These are phyloP conservation scores for Centella asiatica DNA, from an alignment of 129 eudicot species.

Conservation along the genomic window DNA sequence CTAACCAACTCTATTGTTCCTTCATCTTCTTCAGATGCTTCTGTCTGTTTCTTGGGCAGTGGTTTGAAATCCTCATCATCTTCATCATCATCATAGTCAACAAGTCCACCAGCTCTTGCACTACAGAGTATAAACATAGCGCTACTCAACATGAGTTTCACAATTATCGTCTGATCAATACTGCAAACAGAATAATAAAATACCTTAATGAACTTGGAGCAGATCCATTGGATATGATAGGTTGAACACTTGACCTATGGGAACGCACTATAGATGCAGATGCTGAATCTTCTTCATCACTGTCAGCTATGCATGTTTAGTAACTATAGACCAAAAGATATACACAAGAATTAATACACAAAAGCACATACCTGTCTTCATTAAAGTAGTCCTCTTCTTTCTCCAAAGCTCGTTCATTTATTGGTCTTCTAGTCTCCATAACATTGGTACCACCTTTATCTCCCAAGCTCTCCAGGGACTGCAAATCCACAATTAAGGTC, in stretches of 20 bases:
- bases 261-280: slow-evolving; percentile 45
- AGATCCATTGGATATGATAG: slow-evolving; percentile 54
- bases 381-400: slow-evolving; percentile 98
- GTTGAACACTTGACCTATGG: slow-evolving; percentile 38
- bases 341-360: neutral
- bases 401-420: slow-evolving; percentile 87
- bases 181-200: neutral
- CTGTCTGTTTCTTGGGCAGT: slow-evolving; percentile 61
- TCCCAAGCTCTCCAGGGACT: slow-evolving; percentile 72
- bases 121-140: slow-evolving; percentile 10
- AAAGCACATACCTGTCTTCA: slow-evolving; percentile 60
- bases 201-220: slow-evolving; percentile 59
- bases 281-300: slow-evolving; percentile 97
- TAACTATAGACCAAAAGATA: neutral
- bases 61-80: slow-evolving; percentile 93
- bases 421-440: slow-evolving; percentile 58
- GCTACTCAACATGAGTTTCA: neutral
- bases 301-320: slow-evolving; percentile 18
- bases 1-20: slow-evolving; percentile 38
- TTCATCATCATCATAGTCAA: slow-evolving; percentile 86
- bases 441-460: slow-evolving; percentile 28
- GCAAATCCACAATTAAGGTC: slow-evolving; percentile 14
- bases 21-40: slow-evolving; percentile 53
- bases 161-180: too few relatives aligned
- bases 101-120: slow-evolving; percentile 69